These are phyloP conservation scores for Russula sp. DNA, from an alignment of 768 basidiomycete species.

Conservation along the genomic window DNA sequence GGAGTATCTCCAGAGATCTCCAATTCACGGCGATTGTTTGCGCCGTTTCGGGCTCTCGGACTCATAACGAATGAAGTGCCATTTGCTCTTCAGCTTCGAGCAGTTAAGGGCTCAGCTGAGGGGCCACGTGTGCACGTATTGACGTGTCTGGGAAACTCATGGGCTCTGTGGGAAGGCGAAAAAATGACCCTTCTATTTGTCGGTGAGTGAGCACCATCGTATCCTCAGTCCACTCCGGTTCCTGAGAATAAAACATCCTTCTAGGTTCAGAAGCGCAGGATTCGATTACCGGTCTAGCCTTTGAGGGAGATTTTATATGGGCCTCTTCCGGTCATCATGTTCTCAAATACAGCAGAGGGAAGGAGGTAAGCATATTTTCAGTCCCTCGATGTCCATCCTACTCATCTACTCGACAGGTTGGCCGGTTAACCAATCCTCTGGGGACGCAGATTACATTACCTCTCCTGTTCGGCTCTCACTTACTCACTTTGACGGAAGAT, in stretches of 20 bases:
- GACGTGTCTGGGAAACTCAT: constrained; percentile 82
- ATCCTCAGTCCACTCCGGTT: background rate
- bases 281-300: constrained; percentile 66
- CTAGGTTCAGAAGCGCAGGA: constrained; percentile 78
- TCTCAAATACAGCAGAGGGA: constrained; percentile 81
- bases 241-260: constrained; percentile 9
- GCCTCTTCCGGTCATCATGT: constrained; percentile 60
- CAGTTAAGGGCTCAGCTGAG: constrained; percentile 77
- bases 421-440: constrained; percentile 59
- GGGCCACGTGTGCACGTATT: constrained; percentile 80
- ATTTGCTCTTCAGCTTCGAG: constrained; percentile 79
- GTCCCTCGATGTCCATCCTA: background rate
- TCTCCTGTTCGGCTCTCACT: constrained; percentile 71
- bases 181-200: constrained; percentile 92
- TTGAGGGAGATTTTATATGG: constrained; percentile 87
- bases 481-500: constrained; percentile 75
- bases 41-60: constrained; percentile 94
- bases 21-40: constrained; percentile 53
- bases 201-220: constrained; percentile 49
- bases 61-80: constrained; percentile 88
- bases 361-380: constrained; percentile 51
- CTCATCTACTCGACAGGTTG: constrained; percentile 38
- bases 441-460: constrained; percentile 55
- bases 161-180: constrained; percentile 95
- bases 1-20: background rate